phyloP scores from a whole-genome alignment of 1,139 yeast genomes.

The Blastobotrys serpentis region DNA sequence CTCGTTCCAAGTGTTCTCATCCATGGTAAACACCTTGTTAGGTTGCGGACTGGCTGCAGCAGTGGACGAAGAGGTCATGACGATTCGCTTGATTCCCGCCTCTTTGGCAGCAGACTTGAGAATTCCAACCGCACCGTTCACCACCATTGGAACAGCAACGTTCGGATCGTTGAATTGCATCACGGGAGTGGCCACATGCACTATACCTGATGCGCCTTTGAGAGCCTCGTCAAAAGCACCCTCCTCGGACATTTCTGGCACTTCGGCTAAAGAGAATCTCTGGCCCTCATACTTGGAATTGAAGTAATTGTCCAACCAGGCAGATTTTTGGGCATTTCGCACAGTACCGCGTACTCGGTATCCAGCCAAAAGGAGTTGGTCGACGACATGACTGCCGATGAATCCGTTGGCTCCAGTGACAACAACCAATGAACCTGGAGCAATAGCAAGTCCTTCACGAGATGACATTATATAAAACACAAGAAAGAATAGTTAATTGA shows the following conservation, averaged over 20 bases:
- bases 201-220: slow-evolving; percentile 9
- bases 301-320: slow-evolving; percentile 33
- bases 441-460: too few species aligned
- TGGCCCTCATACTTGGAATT: not conserved
- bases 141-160: too few species aligned
- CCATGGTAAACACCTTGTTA: not conserved
- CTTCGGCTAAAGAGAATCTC: not conserved
- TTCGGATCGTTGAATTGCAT: too few species aligned
- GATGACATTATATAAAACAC: too few species aligned
- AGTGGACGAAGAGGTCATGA: slow-evolving; percentile 57
- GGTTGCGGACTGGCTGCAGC: slow-evolving; percentile 3
- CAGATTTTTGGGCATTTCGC: slow-evolving; percentile 53
- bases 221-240: not conserved
- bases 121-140: slow-evolving; percentile 53
- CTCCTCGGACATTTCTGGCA: slow-evolving; percentile 1
- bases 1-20: too few species aligned
- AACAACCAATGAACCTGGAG: slow-evolving; percentile 39
- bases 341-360: slow-evolving; percentile 61
- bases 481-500: too few species aligned
- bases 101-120: slow-evolving; percentile 42
- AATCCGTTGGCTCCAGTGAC: slow-evolving; percentile 60
- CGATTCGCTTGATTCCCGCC: slow-evolving; percentile 50
- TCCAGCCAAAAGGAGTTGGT: slow-evolving; percentile 36
- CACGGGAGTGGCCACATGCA: slow-evolving; percentile 61
- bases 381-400: slow-evolving; percentile 50